These are phyloP conservation scores for Beauveria asiatica DNA, from an alignment of 2,329 filamentous ascomycete species.

Conservation along the genomic window DNA sequence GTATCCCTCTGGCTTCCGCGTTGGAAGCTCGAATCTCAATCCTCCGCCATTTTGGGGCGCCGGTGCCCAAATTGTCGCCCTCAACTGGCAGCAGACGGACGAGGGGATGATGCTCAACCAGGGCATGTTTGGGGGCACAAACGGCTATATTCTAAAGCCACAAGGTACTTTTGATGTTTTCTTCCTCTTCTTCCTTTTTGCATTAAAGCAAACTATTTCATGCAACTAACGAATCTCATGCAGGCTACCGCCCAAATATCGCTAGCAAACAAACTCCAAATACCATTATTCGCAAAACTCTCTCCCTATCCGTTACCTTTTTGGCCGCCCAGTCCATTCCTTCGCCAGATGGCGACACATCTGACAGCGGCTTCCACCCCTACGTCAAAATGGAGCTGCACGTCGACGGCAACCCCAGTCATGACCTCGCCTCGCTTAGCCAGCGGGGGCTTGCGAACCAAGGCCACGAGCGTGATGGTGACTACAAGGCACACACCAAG, in stretches of 20 bases:
- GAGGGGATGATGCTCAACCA: constrained; percentile 95
- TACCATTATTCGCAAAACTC: constrained; percentile 35
- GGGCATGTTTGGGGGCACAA: constrained; percentile 77
- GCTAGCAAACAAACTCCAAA: constrained; percentile 17
- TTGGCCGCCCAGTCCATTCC: constrained; percentile 70
- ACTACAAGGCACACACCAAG: constrained; percentile 51
- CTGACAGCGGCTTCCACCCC: constrained; percentile 55
- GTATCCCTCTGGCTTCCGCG: constrained; percentile 75
- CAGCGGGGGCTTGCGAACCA: constrained; percentile 26
- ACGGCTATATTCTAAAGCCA: constrained; percentile 84
- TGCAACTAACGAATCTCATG: neutral
- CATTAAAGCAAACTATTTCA: neutral
- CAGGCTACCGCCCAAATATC: constrained; percentile 25
- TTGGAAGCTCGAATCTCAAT: constrained; percentile 80
- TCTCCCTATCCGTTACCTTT: constrained; percentile 65
- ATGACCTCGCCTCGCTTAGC: constrained; percentile 19
- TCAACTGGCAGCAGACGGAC: constrained; percentile 91
- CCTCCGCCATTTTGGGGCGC: constrained; percentile 79
- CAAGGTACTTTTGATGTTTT: constrained; percentile 36
- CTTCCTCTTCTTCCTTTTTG: neutral
- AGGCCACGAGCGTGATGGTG: constrained; percentile 31
- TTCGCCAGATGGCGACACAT: constrained; percentile 46
- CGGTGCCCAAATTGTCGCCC: constrained; percentile 80
- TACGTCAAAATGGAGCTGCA: constrained; percentile 82
- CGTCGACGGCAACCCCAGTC: constrained; percentile 52